Evolutionary conservation across 768 basidiomycete genomes (phyloP).

Genomic region (Tephrocybe sp.): DNA sequence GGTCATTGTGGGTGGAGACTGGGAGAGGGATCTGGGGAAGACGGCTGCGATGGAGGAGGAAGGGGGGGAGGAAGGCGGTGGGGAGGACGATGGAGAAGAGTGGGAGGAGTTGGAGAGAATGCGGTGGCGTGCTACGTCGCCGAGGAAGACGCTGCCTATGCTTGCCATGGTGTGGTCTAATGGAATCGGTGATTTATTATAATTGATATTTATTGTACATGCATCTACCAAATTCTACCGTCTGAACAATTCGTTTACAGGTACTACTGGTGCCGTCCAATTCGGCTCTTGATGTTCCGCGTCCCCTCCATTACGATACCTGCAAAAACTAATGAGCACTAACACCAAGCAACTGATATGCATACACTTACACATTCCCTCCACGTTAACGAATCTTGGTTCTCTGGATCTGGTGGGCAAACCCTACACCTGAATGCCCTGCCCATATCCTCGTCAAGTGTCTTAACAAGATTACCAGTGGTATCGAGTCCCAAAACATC

Average conservation of each 20-base stretch:
- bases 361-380: neutral
- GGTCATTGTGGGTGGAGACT: conserved; percentile 7
- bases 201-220: too few relatives aligned
- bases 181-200: too few relatives aligned
- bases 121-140: conserved; percentile 70
- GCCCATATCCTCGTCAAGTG: neutral
- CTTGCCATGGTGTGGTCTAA: conserved; percentile 32
- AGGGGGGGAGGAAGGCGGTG: conserved; percentile 31
- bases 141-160: conserved; percentile 81
- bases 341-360: neutral
- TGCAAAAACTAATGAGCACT: neutral
- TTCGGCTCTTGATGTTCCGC: neutral
- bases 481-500: neutral
- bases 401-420: neutral
- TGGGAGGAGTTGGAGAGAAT: conserved; percentile 38
- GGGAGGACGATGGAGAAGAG: conserved; percentile 36
- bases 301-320: neutral
- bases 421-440: neutral
- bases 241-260: too few relatives aligned
- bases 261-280: neutral
- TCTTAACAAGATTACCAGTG: neutral
- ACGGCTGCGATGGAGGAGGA: conserved; percentile 35
- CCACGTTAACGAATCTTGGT: neutral
- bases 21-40: conserved; percentile 22
- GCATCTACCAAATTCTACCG: too few relatives aligned